Evolutionary conservation across 495 filamentous ascomycete species (phyloP).

Genomic region (Aeminium ludgeri): DNA sequence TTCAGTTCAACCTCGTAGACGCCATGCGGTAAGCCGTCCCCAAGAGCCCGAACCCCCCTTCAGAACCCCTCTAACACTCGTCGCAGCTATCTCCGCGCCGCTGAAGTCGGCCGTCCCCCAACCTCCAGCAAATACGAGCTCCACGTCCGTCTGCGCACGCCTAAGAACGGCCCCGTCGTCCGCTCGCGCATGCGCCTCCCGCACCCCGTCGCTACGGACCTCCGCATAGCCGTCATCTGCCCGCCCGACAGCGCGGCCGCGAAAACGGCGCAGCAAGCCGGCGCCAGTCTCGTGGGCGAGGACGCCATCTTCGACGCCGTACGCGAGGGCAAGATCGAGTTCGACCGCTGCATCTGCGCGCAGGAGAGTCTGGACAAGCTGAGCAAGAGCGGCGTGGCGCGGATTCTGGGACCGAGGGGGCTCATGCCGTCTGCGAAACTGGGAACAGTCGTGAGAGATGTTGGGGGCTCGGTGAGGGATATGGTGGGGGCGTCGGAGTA

Average conservation of each 20-base stretch:
- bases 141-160: constrained; percentile 56
- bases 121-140: constrained; percentile 70
- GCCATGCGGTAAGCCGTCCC: constrained; percentile 62
- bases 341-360: constrained; percentile 81
- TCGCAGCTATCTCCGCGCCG: constrained; percentile 67
- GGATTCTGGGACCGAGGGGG: constrained; percentile 70
- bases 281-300: constrained; percentile 69
- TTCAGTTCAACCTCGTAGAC: constrained; percentile 70
- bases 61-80: not conserved
- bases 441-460: constrained; percentile 71
- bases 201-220: constrained; percentile 69
- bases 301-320: constrained; percentile 69
- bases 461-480: constrained; percentile 49
- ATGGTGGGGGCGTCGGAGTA: constrained; percentile 75
- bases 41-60: too few species aligned
- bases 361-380: constrained; percentile 52
- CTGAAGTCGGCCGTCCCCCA: constrained; percentile 72
- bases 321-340: constrained; percentile 56
- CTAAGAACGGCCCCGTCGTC: constrained; percentile 67
- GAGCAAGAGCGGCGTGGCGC: constrained; percentile 59
- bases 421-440: constrained; percentile 82
- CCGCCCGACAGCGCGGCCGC: constrained; percentile 54
- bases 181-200: constrained; percentile 78
- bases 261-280: constrained; percentile 51
- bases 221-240: constrained; percentile 75